These are phyloP conservation scores for Lipomyces starkeyi DNA, from an alignment of 805 yeast genomes.

Conservation along the genomic window DNA sequence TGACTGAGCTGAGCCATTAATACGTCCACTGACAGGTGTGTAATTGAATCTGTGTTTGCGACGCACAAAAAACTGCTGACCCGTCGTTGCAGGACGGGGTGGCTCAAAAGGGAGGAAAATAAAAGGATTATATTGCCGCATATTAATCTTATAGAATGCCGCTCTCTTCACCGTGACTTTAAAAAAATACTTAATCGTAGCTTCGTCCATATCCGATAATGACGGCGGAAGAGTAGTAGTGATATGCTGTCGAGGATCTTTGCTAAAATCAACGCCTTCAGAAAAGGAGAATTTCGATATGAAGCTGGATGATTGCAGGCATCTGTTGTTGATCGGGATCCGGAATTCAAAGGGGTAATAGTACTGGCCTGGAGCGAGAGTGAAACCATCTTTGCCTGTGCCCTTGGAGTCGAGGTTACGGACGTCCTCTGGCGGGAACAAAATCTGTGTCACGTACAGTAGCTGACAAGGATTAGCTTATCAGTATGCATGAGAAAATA, in stretches of 20 bases:
- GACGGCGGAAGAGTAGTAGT: conserved; percentile 45
- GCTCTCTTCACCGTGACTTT: conserved; percentile 66
- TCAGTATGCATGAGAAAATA: neutral
- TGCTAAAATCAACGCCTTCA: conserved; percentile 33
- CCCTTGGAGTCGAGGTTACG: conserved; percentile 32
- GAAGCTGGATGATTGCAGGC: conserved; percentile 23
- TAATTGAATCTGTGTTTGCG: conserved; percentile 38
- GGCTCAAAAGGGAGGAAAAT: conserved; percentile 56
- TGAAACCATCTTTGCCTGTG: conserved; percentile 40
- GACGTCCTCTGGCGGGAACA: conserved; percentile 48
- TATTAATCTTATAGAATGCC: conserved; percentile 55
- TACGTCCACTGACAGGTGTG: conserved; percentile 6
- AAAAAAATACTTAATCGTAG: conserved; percentile 48
- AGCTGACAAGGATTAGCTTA: conserved; percentile 27
- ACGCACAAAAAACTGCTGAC: conserved; percentile 53
- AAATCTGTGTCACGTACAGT: conserved; percentile 42
- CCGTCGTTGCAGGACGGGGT: conserved; percentile 31
- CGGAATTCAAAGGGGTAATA: conserved; percentile 46
- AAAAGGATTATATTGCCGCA: conserved; percentile 58
- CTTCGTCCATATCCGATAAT: conserved; percentile 40
- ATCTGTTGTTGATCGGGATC: conserved; percentile 44
- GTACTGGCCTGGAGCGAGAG: conserved; percentile 47
- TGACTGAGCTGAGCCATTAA: neutral
- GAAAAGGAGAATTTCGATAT: conserved; percentile 17
- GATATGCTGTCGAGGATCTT: conserved; percentile 34